Evolutionary conservation across 306 rosid species (phyloP).

Genomic region (Vigna unguiculata): DNA sequence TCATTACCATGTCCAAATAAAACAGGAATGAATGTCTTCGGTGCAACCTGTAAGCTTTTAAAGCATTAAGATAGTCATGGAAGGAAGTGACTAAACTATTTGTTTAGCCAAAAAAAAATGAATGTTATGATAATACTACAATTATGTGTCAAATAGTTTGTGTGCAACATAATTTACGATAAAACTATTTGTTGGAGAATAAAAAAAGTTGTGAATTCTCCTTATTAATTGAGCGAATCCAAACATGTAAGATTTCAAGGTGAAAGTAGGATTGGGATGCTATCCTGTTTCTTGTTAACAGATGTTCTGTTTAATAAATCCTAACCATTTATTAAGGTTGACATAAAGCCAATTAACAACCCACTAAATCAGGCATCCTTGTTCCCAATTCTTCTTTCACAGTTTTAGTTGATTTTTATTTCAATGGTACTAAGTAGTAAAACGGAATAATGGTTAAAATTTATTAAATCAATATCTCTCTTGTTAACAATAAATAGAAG

Average conservation of each 20-base stretch:
- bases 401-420: too few species aligned
- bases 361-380: too few species aligned
- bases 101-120: slow-evolving; percentile 20
- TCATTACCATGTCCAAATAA: slow-evolving; percentile 91
- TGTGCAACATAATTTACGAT: background rate
- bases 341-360: too few species aligned
- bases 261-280: background rate
- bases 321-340: too few species aligned
- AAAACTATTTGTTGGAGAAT: background rate
- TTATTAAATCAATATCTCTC: too few species aligned
- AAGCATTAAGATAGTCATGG: slow-evolving; percentile 41
- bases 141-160: background rate
- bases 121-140: background rate
- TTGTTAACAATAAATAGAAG: too few species aligned
- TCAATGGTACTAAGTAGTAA: too few species aligned
- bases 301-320: too few species aligned
- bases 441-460: too few species aligned
- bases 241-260: slow-evolving; percentile 4
- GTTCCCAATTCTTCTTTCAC: too few species aligned
- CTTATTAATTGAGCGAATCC: background rate
- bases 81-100: slow-evolving; percentile 33
- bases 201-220: background rate
- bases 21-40: slow-evolving; percentile 87
- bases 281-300: too few species aligned
- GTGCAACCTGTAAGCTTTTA: slow-evolving; percentile 69